These are phyloP conservation scores for Ottelia alismoides DNA, from an alignment of 106 monocot species.

Conservation along the genomic window DNA sequence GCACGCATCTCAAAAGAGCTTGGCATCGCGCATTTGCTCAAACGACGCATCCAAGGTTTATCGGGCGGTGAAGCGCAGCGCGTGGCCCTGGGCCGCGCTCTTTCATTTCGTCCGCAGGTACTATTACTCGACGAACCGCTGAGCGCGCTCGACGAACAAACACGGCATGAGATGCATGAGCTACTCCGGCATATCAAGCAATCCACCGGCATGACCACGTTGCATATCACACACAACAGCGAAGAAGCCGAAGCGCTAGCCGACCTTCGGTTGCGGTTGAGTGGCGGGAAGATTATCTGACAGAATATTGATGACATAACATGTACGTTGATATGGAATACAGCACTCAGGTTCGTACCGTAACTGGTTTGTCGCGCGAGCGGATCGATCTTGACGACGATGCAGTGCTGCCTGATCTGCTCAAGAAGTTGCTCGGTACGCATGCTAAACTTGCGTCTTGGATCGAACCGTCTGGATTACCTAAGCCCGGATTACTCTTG, in stretches of 20 bases:
- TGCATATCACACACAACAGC: neutral
- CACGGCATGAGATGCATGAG: neutral
- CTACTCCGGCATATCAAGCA: neutral
- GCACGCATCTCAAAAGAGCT: neutral
- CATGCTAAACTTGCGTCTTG: too few relatives aligned
- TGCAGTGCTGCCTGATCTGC: too few relatives aligned
- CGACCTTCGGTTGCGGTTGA: too few relatives aligned
- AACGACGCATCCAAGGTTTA: neutral
- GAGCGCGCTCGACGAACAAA: neutral
- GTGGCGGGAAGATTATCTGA: too few relatives aligned
- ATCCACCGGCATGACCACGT: neutral
- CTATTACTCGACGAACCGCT: neutral
- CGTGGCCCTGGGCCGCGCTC: neutral
- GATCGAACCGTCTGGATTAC: too few relatives aligned
- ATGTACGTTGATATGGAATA: too few relatives aligned
- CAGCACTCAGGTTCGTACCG: too few relatives aligned
- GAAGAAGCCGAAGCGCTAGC: neutral
- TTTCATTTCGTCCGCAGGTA: neutral
- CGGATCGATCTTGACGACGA: too few relatives aligned
- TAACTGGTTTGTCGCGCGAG: too few relatives aligned
- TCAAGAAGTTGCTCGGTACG: too few relatives aligned
- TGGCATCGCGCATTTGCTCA: neutral
- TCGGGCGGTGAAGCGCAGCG: neutral
- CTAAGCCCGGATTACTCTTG: too few relatives aligned
- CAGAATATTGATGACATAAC: too few relatives aligned